A percentile compares a stretch with the other conserved stretches of the same genome.
These are phyloP conservation scores for Candida freyschussii DNA, from an alignment of 1,139 yeast genomes.

Conservation along the genomic window DNA sequence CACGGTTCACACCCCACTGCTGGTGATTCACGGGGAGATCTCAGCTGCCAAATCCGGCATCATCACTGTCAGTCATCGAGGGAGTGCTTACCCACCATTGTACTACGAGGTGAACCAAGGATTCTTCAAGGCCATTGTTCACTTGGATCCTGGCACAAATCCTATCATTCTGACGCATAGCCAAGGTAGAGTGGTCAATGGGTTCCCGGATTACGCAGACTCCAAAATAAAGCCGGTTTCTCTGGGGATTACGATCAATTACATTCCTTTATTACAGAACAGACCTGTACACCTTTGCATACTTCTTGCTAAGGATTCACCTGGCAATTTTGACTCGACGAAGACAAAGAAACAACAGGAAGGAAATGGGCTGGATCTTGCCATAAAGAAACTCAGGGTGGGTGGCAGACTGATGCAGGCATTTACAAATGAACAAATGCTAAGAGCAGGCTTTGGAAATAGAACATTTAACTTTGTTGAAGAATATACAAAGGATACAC, in stretches of 20 bases:
- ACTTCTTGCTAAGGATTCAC: conserved; percentile 73
- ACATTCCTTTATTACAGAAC: conserved; percentile 57
- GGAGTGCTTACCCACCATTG: conserved; percentile 62
- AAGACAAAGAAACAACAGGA: conserved; percentile 48
- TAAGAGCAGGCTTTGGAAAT: conserved; percentile 70
- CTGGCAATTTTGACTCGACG: conserved; percentile 61
- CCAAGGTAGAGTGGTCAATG: conserved; percentile 22
- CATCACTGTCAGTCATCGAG: conserved; percentile 40
- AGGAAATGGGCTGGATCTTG: conserved; percentile 68
- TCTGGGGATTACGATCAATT: conserved; percentile 36
- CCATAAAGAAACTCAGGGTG: conserved; percentile 69
- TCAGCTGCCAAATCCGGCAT: conserved; percentile 28
- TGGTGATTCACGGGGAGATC: conserved; percentile 41
- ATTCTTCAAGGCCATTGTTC: conserved; percentile 70
- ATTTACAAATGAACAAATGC: conserved; percentile 88
- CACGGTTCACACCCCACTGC: conserved; percentile 40
- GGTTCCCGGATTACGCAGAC: conserved; percentile 19
- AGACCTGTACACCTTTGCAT: conserved; percentile 82
- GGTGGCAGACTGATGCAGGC: conserved; percentile 93
- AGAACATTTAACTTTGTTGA: conserved; percentile 78
- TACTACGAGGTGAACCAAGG: conserved; percentile 65
- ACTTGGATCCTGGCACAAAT: conserved; percentile 64
- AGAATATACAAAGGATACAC: conserved; percentile 49
- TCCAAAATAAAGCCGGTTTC: neutral
- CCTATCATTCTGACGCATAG: conserved; percentile 31